Base-by-base conservation (phyloP, 1,284 basidiomycete genomes). In the Cronartium quercuum region DNA sequence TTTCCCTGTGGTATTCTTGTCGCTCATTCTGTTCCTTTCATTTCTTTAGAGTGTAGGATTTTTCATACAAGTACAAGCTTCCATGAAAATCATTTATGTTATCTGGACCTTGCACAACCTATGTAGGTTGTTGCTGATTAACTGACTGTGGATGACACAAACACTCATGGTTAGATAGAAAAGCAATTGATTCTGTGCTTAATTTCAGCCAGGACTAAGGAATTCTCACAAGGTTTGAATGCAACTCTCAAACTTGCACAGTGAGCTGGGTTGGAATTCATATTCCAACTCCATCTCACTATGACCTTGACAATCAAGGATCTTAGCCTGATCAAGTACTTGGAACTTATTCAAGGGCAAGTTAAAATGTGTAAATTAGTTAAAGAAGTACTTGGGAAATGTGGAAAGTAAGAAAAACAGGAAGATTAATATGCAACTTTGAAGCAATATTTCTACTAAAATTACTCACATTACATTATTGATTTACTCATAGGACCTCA, bases 91-190 rank as follows among this genome's bases (percentile, higher is more conserved):
- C 15, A 42, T 69, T 6, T 69, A 62, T 42, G 18, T 69, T 15
- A 7, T 69, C 42, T 69, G 68, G 68, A 61, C 29, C 34, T 12
- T 69, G 18, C 35, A 60, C 15, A 60, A 69, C 42, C 58, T 62
- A 58, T 40, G 68, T 69, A 9, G 62, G 29, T 51, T n/a, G 34
- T 24, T 2, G 6, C 5, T 6, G 6, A 1, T 12, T 12, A 34
- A 66, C 18, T 15, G 6, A 29, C 4, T 1, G 13, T 21, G 24
- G 51, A 66, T 1, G 29, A 44, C 3, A 66, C n/a, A 40, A 40
- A 29, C 21, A 29, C 12, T n/a, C 21, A n/a, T 35, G 38, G 13
- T 9, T 34, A 63, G 38, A 34, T 9, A 9, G 10, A 9, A 35
- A 4, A n/a, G 3, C 13, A 40, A 12, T 42, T 24, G 9, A 6